Percentiles rank a stretch among this genome's conserved stretches.
phyloP scores from a whole-genome alignment of 768 basidiomycete genomes.

The Boletus bicolor region DNA sequence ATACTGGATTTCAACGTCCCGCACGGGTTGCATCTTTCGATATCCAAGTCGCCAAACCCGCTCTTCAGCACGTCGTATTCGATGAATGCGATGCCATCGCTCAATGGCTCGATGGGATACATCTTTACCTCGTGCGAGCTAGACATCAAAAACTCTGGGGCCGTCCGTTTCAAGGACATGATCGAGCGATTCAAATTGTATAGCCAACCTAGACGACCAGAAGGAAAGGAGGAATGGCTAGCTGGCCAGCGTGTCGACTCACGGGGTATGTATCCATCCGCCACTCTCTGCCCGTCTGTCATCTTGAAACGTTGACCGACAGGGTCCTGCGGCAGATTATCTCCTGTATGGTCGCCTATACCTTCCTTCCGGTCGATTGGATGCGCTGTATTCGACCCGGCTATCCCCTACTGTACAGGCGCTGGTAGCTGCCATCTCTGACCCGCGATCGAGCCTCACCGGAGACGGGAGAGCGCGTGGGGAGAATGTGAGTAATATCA shows the following conservation, averaged over 20 bases:
- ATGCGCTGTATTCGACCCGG: slow-evolving; percentile 85
- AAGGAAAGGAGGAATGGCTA: slow-evolving; percentile 75
- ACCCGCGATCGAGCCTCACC: slow-evolving; percentile 53
- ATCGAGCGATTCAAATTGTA: slow-evolving; percentile 85
- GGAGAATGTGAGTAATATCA: slow-evolving; percentile 59
- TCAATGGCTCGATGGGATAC: slow-evolving; percentile 91
- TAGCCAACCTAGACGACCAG: slow-evolving; percentile 76
- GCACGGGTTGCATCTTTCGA: slow-evolving; percentile 69
- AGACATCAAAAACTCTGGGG: slow-evolving; percentile 62
- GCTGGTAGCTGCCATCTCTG: slow-evolving; percentile 82
- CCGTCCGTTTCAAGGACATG: slow-evolving; percentile 83
- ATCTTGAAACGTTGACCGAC: slow-evolving; percentile 22
- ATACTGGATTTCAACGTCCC: slow-evolving; percentile 92
- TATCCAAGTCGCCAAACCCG: slow-evolving; percentile 86
- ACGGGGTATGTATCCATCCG: slow-evolving; percentile 52
- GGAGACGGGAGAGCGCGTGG: slow-evolving; percentile 41
- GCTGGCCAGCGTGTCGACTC: slow-evolving; percentile 75
- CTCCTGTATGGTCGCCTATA: slow-evolving; percentile 90
- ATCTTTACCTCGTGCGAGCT: slow-evolving; percentile 89
- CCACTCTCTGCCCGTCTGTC: neutral
- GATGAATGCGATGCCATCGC: slow-evolving; percentile 88
- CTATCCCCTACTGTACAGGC: slow-evolving; percentile 76
- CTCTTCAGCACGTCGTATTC: slow-evolving; percentile 89
- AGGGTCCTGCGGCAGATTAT: slow-evolving; percentile 59
- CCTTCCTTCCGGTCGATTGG: slow-evolving; percentile 82